Percentiles rank a stretch among this genome's conserved stretches.
These are phyloP conservation scores for Pleomassaria siparia DNA, from an alignment of 2,329 filamentous ascomycete genomes.

Conservation along the genomic window DNA sequence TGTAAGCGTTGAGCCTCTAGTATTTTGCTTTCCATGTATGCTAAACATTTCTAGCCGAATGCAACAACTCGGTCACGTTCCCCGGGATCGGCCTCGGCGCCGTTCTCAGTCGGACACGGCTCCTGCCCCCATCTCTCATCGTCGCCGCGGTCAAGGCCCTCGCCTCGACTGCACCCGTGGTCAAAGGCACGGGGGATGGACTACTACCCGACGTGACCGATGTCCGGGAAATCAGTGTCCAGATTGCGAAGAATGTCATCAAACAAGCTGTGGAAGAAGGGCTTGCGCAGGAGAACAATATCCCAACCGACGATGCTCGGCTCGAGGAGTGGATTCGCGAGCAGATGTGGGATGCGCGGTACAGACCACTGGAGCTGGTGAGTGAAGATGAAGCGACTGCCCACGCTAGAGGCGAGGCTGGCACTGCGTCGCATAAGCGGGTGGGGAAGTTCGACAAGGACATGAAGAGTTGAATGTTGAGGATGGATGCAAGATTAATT, in stretches of 20 bases:
- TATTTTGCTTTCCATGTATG: not conserved
- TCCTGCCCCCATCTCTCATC: conserved; percentile 76
- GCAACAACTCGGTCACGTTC: conserved; percentile 86
- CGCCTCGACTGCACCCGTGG: conserved; percentile 69
- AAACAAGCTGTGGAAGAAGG: conserved; percentile 69
- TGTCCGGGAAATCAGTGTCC: conserved; percentile 74
- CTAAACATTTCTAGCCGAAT: conserved; percentile 62
- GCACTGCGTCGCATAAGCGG: conserved; percentile 36
- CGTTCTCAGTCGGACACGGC: conserved; percentile 67
- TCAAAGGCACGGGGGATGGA: conserved; percentile 62
- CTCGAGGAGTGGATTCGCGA: conserved; percentile 71
- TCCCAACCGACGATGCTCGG: conserved; percentile 60
- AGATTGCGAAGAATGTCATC: conserved; percentile 76
- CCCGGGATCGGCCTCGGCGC: conserved; percentile 82
- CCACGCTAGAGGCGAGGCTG: conserved; percentile 62
- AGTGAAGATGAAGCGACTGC: conserved; percentile 53
- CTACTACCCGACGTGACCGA: conserved; percentile 75
- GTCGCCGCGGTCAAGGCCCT: conserved; percentile 77
- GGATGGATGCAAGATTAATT: no score
- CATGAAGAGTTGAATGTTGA: not conserved
- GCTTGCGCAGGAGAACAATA: conserved; percentile 64
- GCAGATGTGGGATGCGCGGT: conserved; percentile 79
- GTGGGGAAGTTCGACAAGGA: conserved; percentile 12
- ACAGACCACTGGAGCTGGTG: conserved; percentile 64
- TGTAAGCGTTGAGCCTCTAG: conserved; percentile 50